Evolutionary conservation across 108 stramenopile species (phyloP), one percentile per base, ranked within the genome.

Genomic region (Nannochloropsis gaditana): DNA sequence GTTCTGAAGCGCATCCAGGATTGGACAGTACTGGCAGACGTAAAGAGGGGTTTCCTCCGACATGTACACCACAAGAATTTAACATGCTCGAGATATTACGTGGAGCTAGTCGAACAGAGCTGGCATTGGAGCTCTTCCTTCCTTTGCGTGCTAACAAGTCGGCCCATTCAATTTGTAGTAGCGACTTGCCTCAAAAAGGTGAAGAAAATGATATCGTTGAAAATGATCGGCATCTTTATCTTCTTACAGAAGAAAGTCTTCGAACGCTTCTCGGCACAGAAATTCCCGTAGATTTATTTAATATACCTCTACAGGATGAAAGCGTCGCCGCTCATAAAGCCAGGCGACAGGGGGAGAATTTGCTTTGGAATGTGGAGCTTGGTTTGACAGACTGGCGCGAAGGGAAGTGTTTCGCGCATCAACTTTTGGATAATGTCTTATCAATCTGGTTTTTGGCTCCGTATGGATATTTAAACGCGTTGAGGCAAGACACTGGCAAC

Each of bases 361-460:
- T 73, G n/a, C 59, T 73, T 8, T 73, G 59, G 59, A 73, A 73
- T 1, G 59, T 73, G 59, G 59, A 73, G n/a, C n/a, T 73, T 15
- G 59, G 59, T n/a, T 73, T 73, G 59, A 73, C 59, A n/a, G 59
- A n/a, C 59, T 73, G 59, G 59, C 59, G 59, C n/a, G 59, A 73
- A n/a, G 59, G 59, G 19, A 73, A 73, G n/a, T 73, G 59, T 73
- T 73, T 6, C 0, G 59, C 59, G 59, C 59, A 73, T 73, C 59
- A 73, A n/a, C 19, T 73, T n/a, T 73, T n/a, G 59, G 59, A 73
- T n/a, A n/a, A 73, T n/a, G 59, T n/a, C 4, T 73, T 73, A n/a
- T 73, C 59, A 15, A 73, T 73, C n/a, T 73, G 59, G 59, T 73
- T 73, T n/a, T 73, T 73, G 59, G 59, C 1, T n/a, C 2, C 59